These are phyloP conservation scores for Spathaspora girioi DNA, from an alignment of 805 yeast species.

Conservation along the genomic window DNA sequence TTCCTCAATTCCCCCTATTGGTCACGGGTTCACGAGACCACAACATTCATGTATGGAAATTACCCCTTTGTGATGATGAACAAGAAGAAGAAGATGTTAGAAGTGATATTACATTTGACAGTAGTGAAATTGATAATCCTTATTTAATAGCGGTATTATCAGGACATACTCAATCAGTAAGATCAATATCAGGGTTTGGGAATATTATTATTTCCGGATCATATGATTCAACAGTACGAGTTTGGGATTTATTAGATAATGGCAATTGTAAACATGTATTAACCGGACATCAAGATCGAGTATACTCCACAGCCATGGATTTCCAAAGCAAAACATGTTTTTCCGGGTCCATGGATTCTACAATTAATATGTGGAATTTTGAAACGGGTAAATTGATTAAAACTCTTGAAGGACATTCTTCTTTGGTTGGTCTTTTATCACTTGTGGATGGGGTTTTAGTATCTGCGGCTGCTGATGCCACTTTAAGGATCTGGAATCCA, in stretches of 20 bases:
- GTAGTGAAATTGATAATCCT: constrained; percentile 47
- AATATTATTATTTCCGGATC: constrained; percentile 84
- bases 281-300: constrained; percentile 81
- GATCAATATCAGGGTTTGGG: constrained; percentile 85
- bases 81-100: constrained; percentile 14
- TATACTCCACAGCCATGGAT: constrained; percentile 86
- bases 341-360: constrained; percentile 88
- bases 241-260: constrained; percentile 77
- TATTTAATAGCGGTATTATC: constrained; percentile 63
- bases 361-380: constrained; percentile 87
- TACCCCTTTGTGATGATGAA: constrained; percentile 49
- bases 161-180: constrained; percentile 52
- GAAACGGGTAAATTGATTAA: constrained; percentile 66
- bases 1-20: constrained; percentile 64
- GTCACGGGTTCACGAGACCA: constrained; percentile 46
- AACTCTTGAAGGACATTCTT: constrained; percentile 81
- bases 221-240: constrained; percentile 84
- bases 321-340: constrained; percentile 72
- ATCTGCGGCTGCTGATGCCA: constrained; percentile 94
- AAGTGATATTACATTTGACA: constrained; percentile 21
- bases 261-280: constrained; percentile 71
- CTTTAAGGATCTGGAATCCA: constrained; percentile 92
- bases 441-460: constrained; percentile 74
- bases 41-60: constrained; percentile 42
- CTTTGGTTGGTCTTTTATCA: constrained; percentile 83